A percentile compares a stretch with the other conserved stretches of the same genome.
These are phyloP conservation scores for Zygosaccharomyces sapae DNA, from an alignment of 1,139 yeast genomes.

Conservation along the genomic window DNA sequence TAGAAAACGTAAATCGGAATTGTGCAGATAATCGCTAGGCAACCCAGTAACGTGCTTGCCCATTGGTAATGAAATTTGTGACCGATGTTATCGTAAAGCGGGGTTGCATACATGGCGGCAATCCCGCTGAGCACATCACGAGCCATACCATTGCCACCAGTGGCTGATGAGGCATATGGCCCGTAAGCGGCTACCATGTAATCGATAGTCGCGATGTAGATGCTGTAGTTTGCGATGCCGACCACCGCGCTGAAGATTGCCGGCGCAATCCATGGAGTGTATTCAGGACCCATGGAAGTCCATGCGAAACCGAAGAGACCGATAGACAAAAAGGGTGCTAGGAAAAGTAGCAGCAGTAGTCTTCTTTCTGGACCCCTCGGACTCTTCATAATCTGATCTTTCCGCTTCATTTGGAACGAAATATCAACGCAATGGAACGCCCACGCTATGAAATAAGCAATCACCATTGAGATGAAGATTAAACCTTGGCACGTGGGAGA, in stretches of 20 bases:
- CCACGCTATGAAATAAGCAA: slow-evolving; percentile 8
- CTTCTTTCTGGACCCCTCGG: slow-evolving; percentile 10
- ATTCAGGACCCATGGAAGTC: slow-evolving; percentile 11
- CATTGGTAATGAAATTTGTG: slow-evolving; percentile 10
- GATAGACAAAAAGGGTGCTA: slow-evolving; percentile 8
- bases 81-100: slow-evolving; percentile 9
- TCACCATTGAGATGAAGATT: slow-evolving; percentile 7
- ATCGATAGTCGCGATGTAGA: slow-evolving; percentile 10
- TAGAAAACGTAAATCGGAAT: slow-evolving; percentile 10
- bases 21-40: slow-evolving; percentile 10
- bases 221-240: slow-evolving; percentile 10
- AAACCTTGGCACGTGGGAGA: slow-evolving; percentile 9
- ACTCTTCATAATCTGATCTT: slow-evolving; percentile 6
- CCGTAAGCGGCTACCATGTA: slow-evolving; percentile 13
- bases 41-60: slow-evolving; percentile 11
- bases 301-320: slow-evolving; percentile 12
- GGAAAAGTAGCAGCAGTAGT: slow-evolving; percentile 4
- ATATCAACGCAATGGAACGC: slow-evolving; percentile 5
- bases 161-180: slow-evolving; percentile 11
- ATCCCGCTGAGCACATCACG: slow-evolving; percentile 12
- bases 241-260: slow-evolving; percentile 10
- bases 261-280: slow-evolving; percentile 12
- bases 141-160: slow-evolving; percentile 11
- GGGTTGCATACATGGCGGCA: slow-evolving; percentile 12
- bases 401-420: neutral